A percentile compares a stretch with the other conserved stretches of the same genome.
These are phyloP conservation scores for Aegilops speltoides DNA, from an alignment of 176 grass and related monocot genomes.

Conservation along the genomic window DNA sequence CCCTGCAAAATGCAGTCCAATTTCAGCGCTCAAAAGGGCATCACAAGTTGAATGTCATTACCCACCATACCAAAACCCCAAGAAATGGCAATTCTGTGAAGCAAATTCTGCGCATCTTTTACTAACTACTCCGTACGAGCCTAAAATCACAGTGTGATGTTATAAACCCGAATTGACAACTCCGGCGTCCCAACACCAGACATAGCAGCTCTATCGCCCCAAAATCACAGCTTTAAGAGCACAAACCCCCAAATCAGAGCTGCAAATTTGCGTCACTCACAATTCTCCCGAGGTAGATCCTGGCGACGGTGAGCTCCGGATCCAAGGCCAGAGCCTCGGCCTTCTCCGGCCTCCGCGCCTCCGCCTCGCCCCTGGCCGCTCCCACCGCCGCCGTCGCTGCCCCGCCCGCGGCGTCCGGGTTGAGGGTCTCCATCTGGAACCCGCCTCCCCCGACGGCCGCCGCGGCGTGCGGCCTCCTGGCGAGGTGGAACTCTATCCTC, in stretches of 20 bases:
- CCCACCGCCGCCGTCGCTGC: conserved; percentile 4
- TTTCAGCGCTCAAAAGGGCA: neutral
- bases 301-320: conserved; percentile 71
- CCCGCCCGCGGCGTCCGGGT: conserved; percentile 44
- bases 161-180: neutral
- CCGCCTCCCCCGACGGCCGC: conserved; percentile 36
- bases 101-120: neutral
- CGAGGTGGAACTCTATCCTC: conserved; percentile 76
- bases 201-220: neutral
- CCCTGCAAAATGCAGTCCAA: conserved; percentile 55
- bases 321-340: conserved; percentile 58
- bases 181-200: neutral
- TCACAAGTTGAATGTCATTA: neutral
- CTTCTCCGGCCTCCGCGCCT: conserved; percentile 41
- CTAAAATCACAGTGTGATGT: neutral
- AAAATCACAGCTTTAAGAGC: conserved; percentile 13
- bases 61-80: neutral
- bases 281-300: conserved; percentile 93
- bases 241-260: neutral
- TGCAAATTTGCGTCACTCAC: conserved; percentile 51
- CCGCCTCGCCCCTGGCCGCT: conserved; percentile 12
- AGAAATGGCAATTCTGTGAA: neutral
- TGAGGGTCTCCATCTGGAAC: conserved; percentile 80
- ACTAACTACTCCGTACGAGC: neutral
- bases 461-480: conserved; percentile 43